A percentile compares a stretch with the other conserved stretches of the same genome.
phyloP scores from a whole-genome alignment of 2,329 filamentous ascomycete species.

The Westerdykella sp. region DNA sequence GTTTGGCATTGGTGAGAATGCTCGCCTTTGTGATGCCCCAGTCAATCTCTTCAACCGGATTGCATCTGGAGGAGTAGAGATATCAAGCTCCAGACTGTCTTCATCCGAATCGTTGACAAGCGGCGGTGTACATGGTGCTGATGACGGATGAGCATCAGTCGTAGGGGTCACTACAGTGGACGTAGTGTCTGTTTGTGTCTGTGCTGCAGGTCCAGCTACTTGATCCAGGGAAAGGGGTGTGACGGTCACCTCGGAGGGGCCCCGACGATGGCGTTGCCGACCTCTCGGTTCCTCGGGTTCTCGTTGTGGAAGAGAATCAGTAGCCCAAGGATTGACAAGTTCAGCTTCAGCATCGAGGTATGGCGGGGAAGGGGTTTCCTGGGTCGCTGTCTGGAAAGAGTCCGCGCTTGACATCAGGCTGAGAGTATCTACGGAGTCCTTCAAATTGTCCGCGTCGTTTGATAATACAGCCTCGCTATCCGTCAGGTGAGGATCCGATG shows the following conservation, averaged over 20 bases:
- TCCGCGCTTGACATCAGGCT: constrained; percentile 33
- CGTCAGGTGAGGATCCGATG: neutral
- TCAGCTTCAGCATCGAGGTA: constrained; percentile 28
- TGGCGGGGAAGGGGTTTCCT: constrained; percentile 24
- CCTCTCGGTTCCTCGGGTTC: constrained; percentile 15
- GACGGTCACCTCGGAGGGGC: constrained; percentile 34
- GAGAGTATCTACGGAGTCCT: constrained; percentile 18
- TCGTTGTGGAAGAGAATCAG: constrained; percentile 4
- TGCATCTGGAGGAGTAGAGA: constrained; percentile 36
- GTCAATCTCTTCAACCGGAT: constrained; percentile 38
- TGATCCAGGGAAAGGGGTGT: constrained; percentile 16
- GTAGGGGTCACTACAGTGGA: constrained; percentile 14
- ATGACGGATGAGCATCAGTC: constrained; percentile 19
- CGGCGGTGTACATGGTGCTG: constrained; percentile 41
- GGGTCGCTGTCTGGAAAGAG: constrained; percentile 28
- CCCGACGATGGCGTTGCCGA: constrained; percentile 29
- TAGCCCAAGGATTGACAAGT: constrained; percentile 25
- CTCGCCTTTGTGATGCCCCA: constrained; percentile 52
- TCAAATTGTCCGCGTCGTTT: neutral
- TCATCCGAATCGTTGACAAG: constrained; percentile 41
- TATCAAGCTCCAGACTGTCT: constrained; percentile 39
- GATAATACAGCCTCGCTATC: neutral
- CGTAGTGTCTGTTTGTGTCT: constrained; percentile 19
- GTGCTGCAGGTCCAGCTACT: constrained; percentile 10
- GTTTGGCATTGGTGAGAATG: constrained; percentile 62